A percentile compares a stretch with the other conserved stretches of the same genome.
These are phyloP conservation scores for Hypoxylon sp. DNA, from an alignment of 2,329 filamentous ascomycete genomes.

Conservation along the genomic window DNA sequence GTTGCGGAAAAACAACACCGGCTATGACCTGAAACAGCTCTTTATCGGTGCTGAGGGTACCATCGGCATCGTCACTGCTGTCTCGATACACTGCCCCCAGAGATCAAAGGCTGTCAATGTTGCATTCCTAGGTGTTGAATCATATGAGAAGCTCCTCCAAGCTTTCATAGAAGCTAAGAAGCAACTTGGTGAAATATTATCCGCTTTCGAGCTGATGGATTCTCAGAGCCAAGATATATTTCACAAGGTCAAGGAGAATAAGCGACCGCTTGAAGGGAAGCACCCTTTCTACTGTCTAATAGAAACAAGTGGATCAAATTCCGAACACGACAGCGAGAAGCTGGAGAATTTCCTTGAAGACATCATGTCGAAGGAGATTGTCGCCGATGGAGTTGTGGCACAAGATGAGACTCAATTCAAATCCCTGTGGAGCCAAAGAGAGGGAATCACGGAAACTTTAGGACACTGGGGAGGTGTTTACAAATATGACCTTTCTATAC, in stretches of 20 bases:
- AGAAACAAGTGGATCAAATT: constrained; percentile 95
- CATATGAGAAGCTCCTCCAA: constrained; percentile 87
- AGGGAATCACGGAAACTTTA: constrained; percentile 90
- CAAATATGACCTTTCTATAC: constrained; percentile 98
- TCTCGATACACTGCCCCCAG: constrained; percentile 91
- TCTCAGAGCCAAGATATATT: constrained; percentile 84
- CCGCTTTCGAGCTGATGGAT: constrained; percentile 98
- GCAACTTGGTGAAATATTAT: constrained; percentile 94
- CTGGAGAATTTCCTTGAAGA: constrained; percentile 90
- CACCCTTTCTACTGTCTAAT: constrained; percentile 97
- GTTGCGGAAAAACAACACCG: constrained; percentile 98
- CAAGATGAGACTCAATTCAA: constrained; percentile 93
- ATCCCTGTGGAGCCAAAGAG: constrained; percentile 90
- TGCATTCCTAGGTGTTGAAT: constrained; percentile 91
- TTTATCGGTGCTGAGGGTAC: constrained; percentile 98
- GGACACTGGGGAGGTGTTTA: constrained; percentile 95
- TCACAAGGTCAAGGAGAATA: constrained; percentile 79
- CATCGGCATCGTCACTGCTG: constrained; percentile 91
- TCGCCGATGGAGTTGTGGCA: constrained; percentile 90
- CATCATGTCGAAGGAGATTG: constrained; percentile 89
- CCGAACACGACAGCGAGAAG: constrained; percentile 94
- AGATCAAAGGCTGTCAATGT: constrained; percentile 92
- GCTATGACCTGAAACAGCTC: constrained; percentile 83
- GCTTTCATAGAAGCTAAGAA: constrained; percentile 91
- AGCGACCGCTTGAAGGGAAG: constrained; percentile 83